phyloP scores from a whole-genome alignment of 306 rosid genomes.

The Mimosa bimucronata region DNA sequence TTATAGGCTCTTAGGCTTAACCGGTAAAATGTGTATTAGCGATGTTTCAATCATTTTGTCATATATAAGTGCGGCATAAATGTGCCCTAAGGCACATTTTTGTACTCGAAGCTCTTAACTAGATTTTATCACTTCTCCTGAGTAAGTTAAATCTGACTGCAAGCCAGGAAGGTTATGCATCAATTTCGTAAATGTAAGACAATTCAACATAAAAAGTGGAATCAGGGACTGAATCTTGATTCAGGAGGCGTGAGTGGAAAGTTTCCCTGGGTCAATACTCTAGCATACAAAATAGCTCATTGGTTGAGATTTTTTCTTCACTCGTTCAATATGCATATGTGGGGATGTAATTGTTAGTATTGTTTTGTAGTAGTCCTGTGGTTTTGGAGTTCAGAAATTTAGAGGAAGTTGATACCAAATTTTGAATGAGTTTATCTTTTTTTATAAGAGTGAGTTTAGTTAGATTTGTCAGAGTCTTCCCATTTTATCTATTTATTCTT shows the following conservation, averaged over 20 bases:
- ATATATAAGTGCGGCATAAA: slow-evolving; percentile 12
- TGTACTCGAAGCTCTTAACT: background rate
- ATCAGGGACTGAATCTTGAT: slow-evolving; percentile 17
- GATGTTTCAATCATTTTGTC: slow-evolving; percentile 57
- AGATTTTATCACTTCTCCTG: too few species aligned
- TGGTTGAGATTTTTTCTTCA: too few species aligned
- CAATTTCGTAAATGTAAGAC: slow-evolving; percentile 9
- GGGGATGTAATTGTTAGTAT: background rate
- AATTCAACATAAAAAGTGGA: slow-evolving; percentile 3
- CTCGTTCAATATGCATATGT: too few species aligned
- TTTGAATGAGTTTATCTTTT: too few species aligned
- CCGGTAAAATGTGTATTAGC: slow-evolving; percentile 73
- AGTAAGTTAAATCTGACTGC: too few species aligned
- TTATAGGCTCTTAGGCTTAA: slow-evolving; percentile 57
- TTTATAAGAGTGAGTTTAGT: too few species aligned
- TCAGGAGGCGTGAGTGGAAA: slow-evolving; percentile 18
- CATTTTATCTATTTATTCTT: too few species aligned
- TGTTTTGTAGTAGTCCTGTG: background rate
- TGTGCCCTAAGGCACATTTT: slow-evolving; percentile 23
- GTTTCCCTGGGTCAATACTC: background rate
- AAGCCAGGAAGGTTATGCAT: background rate
- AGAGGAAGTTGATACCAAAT: background rate
- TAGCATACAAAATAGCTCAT: too few species aligned
- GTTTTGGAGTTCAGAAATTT: background rate
- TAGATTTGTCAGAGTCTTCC: too few species aligned